Percentiles rank a stretch among this genome's conserved stretches.
phyloP scores from a whole-genome alignment of 495 filamentous ascomycete genomes.

The Xylona heveae region DNA sequence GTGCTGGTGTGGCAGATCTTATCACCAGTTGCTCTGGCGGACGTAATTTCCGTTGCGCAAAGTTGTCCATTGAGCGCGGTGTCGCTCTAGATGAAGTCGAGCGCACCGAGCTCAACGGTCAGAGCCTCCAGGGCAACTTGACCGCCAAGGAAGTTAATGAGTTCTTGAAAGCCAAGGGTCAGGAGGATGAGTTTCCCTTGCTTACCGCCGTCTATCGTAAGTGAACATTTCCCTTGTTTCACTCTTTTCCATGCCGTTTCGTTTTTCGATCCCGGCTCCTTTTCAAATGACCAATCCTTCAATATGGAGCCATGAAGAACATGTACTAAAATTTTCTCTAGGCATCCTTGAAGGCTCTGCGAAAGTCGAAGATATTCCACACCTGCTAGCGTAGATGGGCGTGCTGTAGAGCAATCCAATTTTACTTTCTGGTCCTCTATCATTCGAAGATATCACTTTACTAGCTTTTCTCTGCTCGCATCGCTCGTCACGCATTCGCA shows the following conservation, averaged over 20 bases:
- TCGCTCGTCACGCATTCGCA: too few relatives aligned
- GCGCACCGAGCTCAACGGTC: constrained; percentile 76
- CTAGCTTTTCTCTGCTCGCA: too few relatives aligned
- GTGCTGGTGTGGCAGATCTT: constrained; percentile 85
- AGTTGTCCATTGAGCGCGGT: constrained; percentile 61
- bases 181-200: constrained; percentile 71
- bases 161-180: constrained; percentile 57
- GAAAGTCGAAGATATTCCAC: constrained; percentile 20
- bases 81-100: constrained; percentile 74
- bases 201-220: constrained; percentile 65
- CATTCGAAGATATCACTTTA: too few relatives aligned
- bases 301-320: not conserved
- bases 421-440: too few relatives aligned
- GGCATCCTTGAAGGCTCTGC: constrained; percentile 21
- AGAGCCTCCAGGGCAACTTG: constrained; percentile 86
- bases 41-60: constrained; percentile 85
- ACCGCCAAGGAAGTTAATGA: constrained; percentile 79
- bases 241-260: not conserved
- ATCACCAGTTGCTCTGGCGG: constrained; percentile 86
- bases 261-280: not conserved
- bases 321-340: too few relatives aligned
- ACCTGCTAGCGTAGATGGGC: constrained; percentile 10
- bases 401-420: too few relatives aligned
- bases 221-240: constrained; percentile 10
- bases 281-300: not conserved